Base-by-base conservation (phyloP, 108 stramenopile genomes). In the Conticribra guillardii region DNA sequence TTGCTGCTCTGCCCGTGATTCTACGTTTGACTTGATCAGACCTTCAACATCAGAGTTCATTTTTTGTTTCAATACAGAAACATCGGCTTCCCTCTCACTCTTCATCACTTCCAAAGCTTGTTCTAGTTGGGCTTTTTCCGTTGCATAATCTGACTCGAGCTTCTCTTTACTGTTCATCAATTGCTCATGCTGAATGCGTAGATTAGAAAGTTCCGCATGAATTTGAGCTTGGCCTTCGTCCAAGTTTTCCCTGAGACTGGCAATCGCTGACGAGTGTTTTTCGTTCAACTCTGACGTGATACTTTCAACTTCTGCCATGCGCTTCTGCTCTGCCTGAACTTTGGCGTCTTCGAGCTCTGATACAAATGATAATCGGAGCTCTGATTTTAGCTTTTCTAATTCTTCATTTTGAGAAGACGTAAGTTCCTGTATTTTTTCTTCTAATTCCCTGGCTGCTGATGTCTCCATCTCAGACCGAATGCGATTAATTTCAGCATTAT, bases 401-500 rank as follows among this genome's bases (percentile, higher is more conserved):
- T 41, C 37, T 41, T 41, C 37, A 41, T 41, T 41, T 5, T 41
- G 37, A 41, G 37, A 41, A 9, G 11, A 41, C 5, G 8, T 41
- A 11, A 41, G 5, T 41, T 5, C 37, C 37, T 41, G 37, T 9
- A 41, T 5, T 41, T 11, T 41, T 41, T 41, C 37, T 41, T 41
- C 37, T 11, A 9, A 11, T 11, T 41, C 50, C n/a, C 0, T 8
- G 34, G 21, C 19, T 16, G 52, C 23, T 18, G 33, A 23, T 11
- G 24, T 34, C 5, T 54, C 37, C 37, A 54, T 34, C 5, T 60
- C 41, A 45, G 22, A 24, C 2, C 60, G 60, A 32, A 45, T 23
- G 23, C 60, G 11, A 7, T 54, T 23, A 2, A 67, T 27, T 41
- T 70, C 69, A 30, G 60, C 69, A 21, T n/a, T 53, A 59, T 70